A percentile compares a stretch with the other conserved stretches of the same genome.
These are phyloP conservation scores for Xylaria sp. DNA, from an alignment of 2,329 filamentous ascomycete genomes.

Conservation along the genomic window DNA sequence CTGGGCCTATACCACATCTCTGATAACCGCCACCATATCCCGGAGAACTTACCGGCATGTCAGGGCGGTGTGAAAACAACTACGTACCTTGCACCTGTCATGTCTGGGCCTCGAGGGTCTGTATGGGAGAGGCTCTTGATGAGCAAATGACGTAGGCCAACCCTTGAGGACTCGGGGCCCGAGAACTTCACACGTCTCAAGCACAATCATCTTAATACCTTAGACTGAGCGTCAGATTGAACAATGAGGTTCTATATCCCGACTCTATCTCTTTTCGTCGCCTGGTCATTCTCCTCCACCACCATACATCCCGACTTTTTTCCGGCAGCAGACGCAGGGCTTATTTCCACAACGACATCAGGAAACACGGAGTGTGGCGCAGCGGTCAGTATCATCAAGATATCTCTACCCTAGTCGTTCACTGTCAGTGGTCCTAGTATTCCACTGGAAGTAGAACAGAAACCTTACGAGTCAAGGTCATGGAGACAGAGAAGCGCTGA, in stretches of 20 bases:
- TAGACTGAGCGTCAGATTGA: neutral
- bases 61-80: neutral
- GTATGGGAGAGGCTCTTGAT: neutral
- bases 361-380: constrained; percentile 32
- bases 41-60: neutral
- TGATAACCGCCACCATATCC: neutral
- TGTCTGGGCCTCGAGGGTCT: neutral
- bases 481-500: neutral
- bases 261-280: neutral
- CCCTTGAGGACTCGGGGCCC: neutral
- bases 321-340: neutral
- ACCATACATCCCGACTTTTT: neutral
- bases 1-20: constrained; percentile 3
- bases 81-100: neutral
- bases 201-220: neutral
- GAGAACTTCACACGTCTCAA: neutral
- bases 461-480: neutral
- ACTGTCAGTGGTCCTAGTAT: neutral
- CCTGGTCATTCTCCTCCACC: neutral
- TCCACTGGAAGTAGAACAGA: neutral
- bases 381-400: constrained; percentile 1
- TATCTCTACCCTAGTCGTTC: too few species aligned
- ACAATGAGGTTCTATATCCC: constrained; percentile 9
- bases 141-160: neutral
- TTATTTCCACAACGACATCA: neutral